Conservation (phyloP, 2,329 filamentous ascomycete genomes). For the Salinomyces thailandicus region DNA sequence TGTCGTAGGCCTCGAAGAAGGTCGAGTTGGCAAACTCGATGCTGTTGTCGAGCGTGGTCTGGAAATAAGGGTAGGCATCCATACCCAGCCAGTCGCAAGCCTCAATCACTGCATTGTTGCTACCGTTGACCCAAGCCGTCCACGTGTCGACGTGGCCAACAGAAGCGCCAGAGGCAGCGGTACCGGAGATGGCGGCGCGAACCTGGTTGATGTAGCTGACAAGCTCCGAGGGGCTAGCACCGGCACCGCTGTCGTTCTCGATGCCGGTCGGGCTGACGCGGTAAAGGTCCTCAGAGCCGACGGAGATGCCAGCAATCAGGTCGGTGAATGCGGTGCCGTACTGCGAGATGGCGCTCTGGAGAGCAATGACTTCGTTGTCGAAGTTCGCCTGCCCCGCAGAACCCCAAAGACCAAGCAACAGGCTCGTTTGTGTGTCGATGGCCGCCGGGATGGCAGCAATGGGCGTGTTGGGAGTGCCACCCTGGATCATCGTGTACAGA, state of each 20-base stretch:
- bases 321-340: slow-evolving; percentile 54
- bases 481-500: slow-evolving; percentile 68
- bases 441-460: slow-evolving; percentile 66
- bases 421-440: slow-evolving; percentile 64
- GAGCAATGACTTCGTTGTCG: slow-evolving; percentile 62
- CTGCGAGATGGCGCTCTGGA: slow-evolving; percentile 56
- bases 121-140: slow-evolving; percentile 59
- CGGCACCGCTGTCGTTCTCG: slow-evolving; percentile 50
- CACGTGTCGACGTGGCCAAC: slow-evolving; percentile 87
- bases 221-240: slow-evolving; percentile 52
- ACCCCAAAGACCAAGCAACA: slow-evolving; percentile 77
- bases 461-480: slow-evolving; percentile 51
- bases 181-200: slow-evolving; percentile 52
- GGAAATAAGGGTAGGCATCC: slow-evolving; percentile 58
- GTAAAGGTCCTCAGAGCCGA: slow-evolving; percentile 72
- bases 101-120: slow-evolving; percentile 60
- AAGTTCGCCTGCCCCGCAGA: slow-evolving; percentile 39
- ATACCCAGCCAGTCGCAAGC: slow-evolving; percentile 70
- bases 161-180: slow-evolving; percentile 41
- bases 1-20: slow-evolving; percentile 56
- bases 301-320: slow-evolving; percentile 64
- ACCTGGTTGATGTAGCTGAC: slow-evolving; percentile 61
- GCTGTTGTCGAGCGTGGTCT: slow-evolving; percentile 56
- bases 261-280: slow-evolving; percentile 60
- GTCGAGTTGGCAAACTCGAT: slow-evolving; percentile 54